phyloP scores from a whole-genome alignment of 148 eudicot genomes.

The Persicaria maculosa region DNA sequence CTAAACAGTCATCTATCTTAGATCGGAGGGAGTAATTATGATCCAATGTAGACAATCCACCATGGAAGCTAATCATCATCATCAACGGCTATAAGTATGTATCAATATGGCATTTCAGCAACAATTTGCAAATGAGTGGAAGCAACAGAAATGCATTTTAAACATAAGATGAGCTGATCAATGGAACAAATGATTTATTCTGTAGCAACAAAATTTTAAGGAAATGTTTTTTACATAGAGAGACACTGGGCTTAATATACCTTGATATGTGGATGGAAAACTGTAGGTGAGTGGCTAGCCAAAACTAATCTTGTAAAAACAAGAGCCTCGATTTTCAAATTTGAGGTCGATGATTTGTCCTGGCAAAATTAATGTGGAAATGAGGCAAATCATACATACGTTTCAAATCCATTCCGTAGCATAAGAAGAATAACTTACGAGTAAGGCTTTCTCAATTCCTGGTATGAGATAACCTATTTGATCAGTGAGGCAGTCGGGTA shows the following conservation, averaged over 20 bases:
- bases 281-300: constrained; percentile 83
- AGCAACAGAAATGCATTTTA: background rate
- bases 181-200: background rate
- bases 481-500: constrained; percentile 60
- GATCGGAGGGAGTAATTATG: background rate
- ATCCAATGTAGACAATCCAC: background rate
- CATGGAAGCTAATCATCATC: background rate
- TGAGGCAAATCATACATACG: constrained; percentile 42
- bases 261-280: constrained; percentile 63
- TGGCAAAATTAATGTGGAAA: constrained; percentile 64
- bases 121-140: background rate
- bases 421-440: constrained; percentile 42
- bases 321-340: constrained; percentile 91
- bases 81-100: background rate
- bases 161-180: too few relatives aligned
- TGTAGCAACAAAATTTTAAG: background rate
- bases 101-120: background rate
- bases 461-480: constrained; percentile 61
- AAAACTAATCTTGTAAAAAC: constrained; percentile 81
- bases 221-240: background rate
- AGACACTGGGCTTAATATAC: constrained; percentile 41
- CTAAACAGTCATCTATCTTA: too few relatives aligned
- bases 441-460: constrained; percentile 93
- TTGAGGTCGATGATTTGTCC: constrained; percentile 3
- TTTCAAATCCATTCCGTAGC: constrained; percentile 32